phyloP scores from a whole-genome alignment of 1,284 basidiomycete species.

The Tremellales sp. region DNA sequence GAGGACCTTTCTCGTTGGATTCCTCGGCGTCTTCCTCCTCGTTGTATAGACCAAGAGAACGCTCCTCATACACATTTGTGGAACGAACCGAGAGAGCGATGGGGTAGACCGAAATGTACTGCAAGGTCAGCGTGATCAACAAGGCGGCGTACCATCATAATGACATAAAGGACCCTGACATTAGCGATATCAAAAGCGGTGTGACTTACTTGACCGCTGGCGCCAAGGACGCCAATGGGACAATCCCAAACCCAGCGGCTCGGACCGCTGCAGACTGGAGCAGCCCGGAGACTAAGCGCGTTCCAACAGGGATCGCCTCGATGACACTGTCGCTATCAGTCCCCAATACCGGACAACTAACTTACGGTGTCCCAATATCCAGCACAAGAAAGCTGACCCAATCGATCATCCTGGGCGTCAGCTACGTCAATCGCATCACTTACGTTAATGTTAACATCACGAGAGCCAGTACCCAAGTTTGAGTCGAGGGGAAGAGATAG shows the following conservation, averaged over 20 bases:
- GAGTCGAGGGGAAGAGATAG: conserved; percentile 90
- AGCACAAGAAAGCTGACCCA: conserved; percentile 85
- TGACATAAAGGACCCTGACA: conserved; percentile 70
- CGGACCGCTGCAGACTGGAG: conserved; percentile 73
- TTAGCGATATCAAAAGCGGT: conserved; percentile 23
- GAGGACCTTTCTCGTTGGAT: conserved; percentile 45
- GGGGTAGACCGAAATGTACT: conserved; percentile 53
- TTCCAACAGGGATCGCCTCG: conserved; percentile 64
- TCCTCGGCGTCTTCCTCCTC: conserved; percentile 55
- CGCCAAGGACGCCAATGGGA: conserved; percentile 66
- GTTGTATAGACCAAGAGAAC: conserved; percentile 70
- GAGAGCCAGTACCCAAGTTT: conserved; percentile 85
- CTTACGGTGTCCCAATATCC: conserved; percentile 70
- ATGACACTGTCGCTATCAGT: conserved; percentile 50
- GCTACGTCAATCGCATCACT: conserved; percentile 25
- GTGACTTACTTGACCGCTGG: conserved; percentile 76
- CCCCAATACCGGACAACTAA: background rate
- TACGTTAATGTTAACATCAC: conserved; percentile 67
- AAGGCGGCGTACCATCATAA: conserved; percentile 72
- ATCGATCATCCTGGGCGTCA: conserved; percentile 61
- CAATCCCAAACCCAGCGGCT: conserved; percentile 79
- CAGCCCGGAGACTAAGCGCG: conserved; percentile 62
- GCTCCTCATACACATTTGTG: conserved; percentile 98
- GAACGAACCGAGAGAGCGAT: conserved; percentile 73
- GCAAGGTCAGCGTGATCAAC: conserved; percentile 11